Evolutionary conservation across 208 protist species (phyloP), one percentile per base, ranked within the genome.

Genomic region (Crithidia thermophila): DNA sequence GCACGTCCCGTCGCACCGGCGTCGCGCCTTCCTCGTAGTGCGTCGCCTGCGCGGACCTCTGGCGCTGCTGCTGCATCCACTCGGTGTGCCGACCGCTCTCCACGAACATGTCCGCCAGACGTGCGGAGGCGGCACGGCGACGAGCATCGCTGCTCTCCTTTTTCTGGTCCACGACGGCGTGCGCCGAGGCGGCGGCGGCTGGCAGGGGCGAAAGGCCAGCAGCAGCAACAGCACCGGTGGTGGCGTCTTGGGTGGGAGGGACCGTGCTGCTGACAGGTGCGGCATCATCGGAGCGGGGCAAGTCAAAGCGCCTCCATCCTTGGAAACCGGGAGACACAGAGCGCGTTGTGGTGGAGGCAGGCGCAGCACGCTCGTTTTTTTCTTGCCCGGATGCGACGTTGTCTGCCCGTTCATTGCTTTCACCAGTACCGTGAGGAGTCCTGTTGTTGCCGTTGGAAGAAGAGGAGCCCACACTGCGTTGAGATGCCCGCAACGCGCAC

Each of bases 61-160:
- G 52, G 21, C 42, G 52, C 60, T 75, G 68, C 28, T 75, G 52
- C 52, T 75, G 52, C 52, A 68, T 68, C 68, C 60, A 75, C 39
- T 63, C 23, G 16, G 39, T 34, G 43, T 75, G 68, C 6, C 30
- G 59, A 6, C 39, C 68, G 20, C 68, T 68, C 20, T 67, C 68
- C 1, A 64, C 28, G 28, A 75, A 75, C 68, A 75, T 75, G 53
- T 55, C 61, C 11, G 60, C 43, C 23, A 75, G 40, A 2, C 68
- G 68, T n/a, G 49, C 68, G 6, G 59, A 67, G 23, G 68, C 56
- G 7, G 40, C 68, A 9, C 43, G 50, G 5, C 58, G 56, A 13
- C 40, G 67, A 10, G 67, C 58, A 14, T 65, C 67, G 11, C 46
- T 42, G 9, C 25, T 27, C 16, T 42, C 52, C 7, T 42, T 49